A percentile compares a stretch with the other conserved stretches of the same genome.
Conservation (phyloP, 2,329 filamentous ascomycete genomes). For the Fusarium chaquense region DNA sequence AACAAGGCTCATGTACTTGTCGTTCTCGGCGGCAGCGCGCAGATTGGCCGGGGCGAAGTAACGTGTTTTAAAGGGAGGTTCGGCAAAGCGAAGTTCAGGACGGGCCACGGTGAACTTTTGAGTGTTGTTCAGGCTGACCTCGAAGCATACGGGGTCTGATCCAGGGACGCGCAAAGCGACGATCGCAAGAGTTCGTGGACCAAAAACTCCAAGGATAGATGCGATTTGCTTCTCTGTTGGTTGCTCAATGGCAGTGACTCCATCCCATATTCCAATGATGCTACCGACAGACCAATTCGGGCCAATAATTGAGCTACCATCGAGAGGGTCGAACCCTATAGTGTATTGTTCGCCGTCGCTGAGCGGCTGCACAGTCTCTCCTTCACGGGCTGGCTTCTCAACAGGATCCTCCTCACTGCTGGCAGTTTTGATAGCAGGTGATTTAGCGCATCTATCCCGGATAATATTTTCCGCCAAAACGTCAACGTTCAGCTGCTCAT, state of each 20-base stretch:
- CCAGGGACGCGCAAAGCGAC: slow-evolving; percentile 65
- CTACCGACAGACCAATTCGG: slow-evolving; percentile 70
- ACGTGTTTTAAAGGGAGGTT: slow-evolving; percentile 59
- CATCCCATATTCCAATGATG: slow-evolving; percentile 71
- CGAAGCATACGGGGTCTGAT: slow-evolving; percentile 58
- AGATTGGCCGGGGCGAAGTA: slow-evolving; percentile 75
- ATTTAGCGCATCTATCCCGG: slow-evolving; percentile 58
- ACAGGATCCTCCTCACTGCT: slow-evolving; percentile 72
- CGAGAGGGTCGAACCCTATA: slow-evolving; percentile 72
- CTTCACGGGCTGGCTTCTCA: slow-evolving; percentile 53
- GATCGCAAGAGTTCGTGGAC: slow-evolving; percentile 67
- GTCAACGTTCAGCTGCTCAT: slow-evolving; percentile 70
- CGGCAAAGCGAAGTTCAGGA: slow-evolving; percentile 53
- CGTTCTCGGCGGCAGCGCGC: slow-evolving; percentile 65
- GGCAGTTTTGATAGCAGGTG: slow-evolving; percentile 61
- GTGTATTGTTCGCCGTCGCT: slow-evolving; percentile 61
- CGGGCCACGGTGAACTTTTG: slow-evolving; percentile 56
- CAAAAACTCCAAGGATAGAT: slow-evolving; percentile 65
- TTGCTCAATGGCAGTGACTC: slow-evolving; percentile 58
- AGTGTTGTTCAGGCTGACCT: slow-evolving; percentile 58
- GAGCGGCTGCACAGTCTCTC: slow-evolving; percentile 1
- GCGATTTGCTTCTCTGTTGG: slow-evolving; percentile 60
- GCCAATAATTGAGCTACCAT: slow-evolving; percentile 71
- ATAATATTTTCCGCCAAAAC: slow-evolving; percentile 63
- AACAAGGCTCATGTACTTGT: slow-evolving; percentile 63